Evolutionary conservation across 2,329 filamentous ascomycete genomes (phyloP), one percentile per base, ranked within the genome.

Genomic region (Colletotrichum cordylinicola): DNA sequence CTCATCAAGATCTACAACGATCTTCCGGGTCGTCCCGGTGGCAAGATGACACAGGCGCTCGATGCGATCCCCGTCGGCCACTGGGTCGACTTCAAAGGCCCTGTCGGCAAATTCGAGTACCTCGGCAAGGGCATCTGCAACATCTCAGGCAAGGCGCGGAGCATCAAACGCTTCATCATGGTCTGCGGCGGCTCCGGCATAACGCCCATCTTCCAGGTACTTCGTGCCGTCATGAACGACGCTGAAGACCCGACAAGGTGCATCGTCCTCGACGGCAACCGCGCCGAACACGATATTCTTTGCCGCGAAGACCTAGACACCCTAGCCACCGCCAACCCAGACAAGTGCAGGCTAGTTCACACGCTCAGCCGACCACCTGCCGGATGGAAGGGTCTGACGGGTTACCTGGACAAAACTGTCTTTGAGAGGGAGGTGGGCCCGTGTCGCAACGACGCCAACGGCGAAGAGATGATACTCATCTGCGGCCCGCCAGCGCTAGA

Each of bases 121-220:
- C 86, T 93, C 0, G 94, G 94, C 1, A 84, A 87, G 0, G 95
- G 96, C 0, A 77, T 84, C 3, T 95, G 94, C 79, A 81, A 85
- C 1, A 85, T 98, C 56, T 90, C 90, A 37, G 90, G 90, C 0
- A 88, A 86, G 24, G 82, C 87, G 73, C 87, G 93, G 12, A 84
- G 79, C 0, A 90, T 98, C 2, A 90, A 89, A 68, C 90, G 89
- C 15, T 95, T 98, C 83, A 88, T 94, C 81, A 98, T 98, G 95
- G 92, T 98, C 37, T 97, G 95, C 79, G 96, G 91, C 16, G 96
- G 96, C 8, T 95, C 92, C n/a, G 96, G 96, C 1, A 94, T 98
- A 80, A 98, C 96, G n/a, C 96, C 96, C 0, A 94, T 98, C 78
- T 97, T 93, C 83, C 94, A 97, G 81, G 94, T 98, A 4, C 87